A percentile compares a stretch with the other conserved stretches of the same genome.
Conservation (phyloP, 306 rosid genomes). For the Oemleria cerasiformis region DNA sequence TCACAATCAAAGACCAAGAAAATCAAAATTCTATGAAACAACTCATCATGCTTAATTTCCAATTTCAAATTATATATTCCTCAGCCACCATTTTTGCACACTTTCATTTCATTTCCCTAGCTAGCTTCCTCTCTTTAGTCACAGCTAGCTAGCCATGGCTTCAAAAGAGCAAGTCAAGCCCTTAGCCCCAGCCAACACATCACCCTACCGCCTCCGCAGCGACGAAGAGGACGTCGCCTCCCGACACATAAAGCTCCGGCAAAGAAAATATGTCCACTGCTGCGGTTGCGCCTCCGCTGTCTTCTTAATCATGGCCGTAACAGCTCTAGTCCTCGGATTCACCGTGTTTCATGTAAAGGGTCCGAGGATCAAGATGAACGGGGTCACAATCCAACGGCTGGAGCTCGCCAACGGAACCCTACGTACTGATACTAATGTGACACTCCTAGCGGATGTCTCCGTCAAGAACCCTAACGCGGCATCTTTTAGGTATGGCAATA, state of each 20-base stretch:
- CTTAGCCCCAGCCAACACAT: slow-evolving; percentile 20
- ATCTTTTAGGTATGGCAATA: slow-evolving; percentile 27
- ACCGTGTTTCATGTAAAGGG: slow-evolving; percentile 41
- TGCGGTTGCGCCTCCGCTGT: slow-evolving; percentile 43
- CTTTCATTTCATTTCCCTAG: neutral
- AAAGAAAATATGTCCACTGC: slow-evolving; percentile 27
- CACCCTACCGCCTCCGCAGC: slow-evolving; percentile 7
- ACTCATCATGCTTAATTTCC: neutral
- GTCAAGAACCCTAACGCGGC: slow-evolving; percentile 48
- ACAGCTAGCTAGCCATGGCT: slow-evolving; percentile 19
- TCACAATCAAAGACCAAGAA: slow-evolving; percentile 5
- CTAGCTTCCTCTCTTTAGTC: neutral
- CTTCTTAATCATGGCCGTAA: slow-evolving; percentile 35
- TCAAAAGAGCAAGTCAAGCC: slow-evolving; percentile 36
- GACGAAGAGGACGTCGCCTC: slow-evolving; percentile 13
- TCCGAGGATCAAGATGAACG: slow-evolving; percentile 28
- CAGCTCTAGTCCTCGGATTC: slow-evolving; percentile 36
- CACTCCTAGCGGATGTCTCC: slow-evolving; percentile 30
- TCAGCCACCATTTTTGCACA: neutral
- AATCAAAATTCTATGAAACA: neutral
- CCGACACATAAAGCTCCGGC: neutral
- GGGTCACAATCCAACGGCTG: slow-evolving; percentile 1
- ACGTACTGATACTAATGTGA: neutral
- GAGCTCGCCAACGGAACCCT: neutral
- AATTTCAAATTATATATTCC: slow-evolving; percentile 5